Evolutionary conservation across 306 rosid species (phyloP).

Genomic region (Luffa aegyptiaca): DNA sequence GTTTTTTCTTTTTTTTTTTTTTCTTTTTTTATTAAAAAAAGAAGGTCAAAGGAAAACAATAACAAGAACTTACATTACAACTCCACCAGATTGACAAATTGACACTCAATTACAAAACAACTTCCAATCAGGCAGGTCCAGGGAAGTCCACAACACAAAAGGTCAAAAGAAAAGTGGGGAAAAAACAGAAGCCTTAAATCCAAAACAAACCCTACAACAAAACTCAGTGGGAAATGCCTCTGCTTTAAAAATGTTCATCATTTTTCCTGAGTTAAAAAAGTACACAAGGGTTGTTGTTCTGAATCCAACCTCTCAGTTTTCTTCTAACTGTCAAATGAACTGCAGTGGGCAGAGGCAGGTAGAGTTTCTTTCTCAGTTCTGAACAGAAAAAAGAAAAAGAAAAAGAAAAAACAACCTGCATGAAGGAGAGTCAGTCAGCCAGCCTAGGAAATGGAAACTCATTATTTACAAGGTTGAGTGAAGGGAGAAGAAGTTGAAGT

Average conservation of each 20-base stretch:
- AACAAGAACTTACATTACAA: not conserved
- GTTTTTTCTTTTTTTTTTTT: no score
- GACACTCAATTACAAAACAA: not conserved
- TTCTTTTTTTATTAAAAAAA: no score
- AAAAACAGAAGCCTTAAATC: not conserved
- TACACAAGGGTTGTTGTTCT: not conserved
- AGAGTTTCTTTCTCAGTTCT: not conserved
- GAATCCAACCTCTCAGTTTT: not conserved
- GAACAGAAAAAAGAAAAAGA: not conserved
- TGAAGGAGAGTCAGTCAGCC: conserved; percentile 4
- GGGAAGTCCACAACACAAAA: not conserved
- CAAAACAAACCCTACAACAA: not conserved
- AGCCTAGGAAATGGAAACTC: not conserved
- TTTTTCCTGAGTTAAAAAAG: not conserved
- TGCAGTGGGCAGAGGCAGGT: not conserved
- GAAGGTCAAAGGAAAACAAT: not conserved
- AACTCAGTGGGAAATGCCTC: not conserved
- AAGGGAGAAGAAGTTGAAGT: conserved; percentile 55
- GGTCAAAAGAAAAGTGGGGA: not conserved
- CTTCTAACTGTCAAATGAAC: not conserved
- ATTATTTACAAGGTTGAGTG: conserved; percentile 17
- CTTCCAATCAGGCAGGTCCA: conserved; percentile 5
- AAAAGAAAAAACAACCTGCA: not conserved
- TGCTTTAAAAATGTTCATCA: not conserved
- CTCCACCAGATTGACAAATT: not conserved